phyloP scores from a whole-genome alignment of 805 yeast species.

The Metschnikowia sp. region DNA sequence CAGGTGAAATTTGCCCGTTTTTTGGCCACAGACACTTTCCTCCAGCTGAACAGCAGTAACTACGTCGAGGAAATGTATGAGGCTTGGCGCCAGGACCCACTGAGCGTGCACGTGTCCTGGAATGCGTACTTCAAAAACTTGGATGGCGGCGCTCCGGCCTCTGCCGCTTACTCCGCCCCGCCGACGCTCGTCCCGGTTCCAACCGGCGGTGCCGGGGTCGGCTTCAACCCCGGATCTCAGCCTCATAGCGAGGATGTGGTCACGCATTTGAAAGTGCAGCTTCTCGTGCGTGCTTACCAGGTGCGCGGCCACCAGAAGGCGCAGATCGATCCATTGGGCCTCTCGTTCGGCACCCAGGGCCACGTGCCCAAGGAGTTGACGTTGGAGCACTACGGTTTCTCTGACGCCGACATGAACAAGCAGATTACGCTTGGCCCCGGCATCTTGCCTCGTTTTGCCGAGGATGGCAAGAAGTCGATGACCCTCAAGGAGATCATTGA shows the following conservation, averaged over 20 bases:
- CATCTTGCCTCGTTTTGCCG: conserved; percentile 87
- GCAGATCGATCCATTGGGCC: conserved; percentile 90
- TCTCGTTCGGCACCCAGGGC: conserved; percentile 73
- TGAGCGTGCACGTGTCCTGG: conserved; percentile 94
- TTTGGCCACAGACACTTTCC: conserved; percentile 63
- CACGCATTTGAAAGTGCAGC: conserved; percentile 90
- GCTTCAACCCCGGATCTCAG: conserved; percentile 51
- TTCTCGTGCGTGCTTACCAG: conserved; percentile 96
- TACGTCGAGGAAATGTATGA: conserved; percentile 97
- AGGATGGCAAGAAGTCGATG: conserved; percentile 58
- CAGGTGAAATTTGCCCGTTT: conserved; percentile 18
- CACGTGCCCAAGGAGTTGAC: conserved; percentile 82
- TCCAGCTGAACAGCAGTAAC: conserved; percentile 79
- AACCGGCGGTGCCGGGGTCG: conserved; percentile 63
- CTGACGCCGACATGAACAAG: conserved; percentile 78
- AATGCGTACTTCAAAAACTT: conserved; percentile 92
- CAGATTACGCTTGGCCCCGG: conserved; percentile 95
- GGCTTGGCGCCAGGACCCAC: conserved; percentile 90
- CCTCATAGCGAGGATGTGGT: conserved; percentile 61
- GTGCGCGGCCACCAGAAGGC: conserved; percentile 98
- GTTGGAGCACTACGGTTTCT: conserved; percentile 86
- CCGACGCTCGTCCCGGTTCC: conserved; percentile 85
- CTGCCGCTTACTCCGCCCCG: conserved; percentile 83
- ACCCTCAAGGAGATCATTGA: conserved; percentile 75
- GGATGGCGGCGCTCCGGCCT: conserved; percentile 63